Base-by-base conservation (phyloP, 495 filamentous ascomycete genomes). In the Hypoxylon perforatum region DNA sequence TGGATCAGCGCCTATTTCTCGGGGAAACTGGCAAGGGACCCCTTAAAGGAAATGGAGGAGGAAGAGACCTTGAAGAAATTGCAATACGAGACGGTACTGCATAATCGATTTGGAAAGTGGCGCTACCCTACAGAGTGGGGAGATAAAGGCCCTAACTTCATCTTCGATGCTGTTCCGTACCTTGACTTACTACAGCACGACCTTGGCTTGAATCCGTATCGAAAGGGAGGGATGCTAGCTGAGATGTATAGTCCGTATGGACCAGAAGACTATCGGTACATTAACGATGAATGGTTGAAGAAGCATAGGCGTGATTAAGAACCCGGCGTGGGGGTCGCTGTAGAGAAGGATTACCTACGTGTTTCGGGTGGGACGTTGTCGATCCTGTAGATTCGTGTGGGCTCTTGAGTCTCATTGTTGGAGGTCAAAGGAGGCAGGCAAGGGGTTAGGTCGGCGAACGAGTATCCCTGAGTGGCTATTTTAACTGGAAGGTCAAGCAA, bases 131-230 rank as follows among this genome's bases (percentile, higher is more conserved):
- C 78, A 1, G 90, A 90, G 0, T 86, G 84, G 55, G 90, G 88
- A 0, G 75, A 73, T 9, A 80, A 84, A 49, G 85, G 86, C 57
- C 88, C 88, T 0, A 90, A 91, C 66, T 85, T 92, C 52, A 86
- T 90, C 36, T 92, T 92, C 63, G 91, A 94, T 73, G 84, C 81
- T 0, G 60, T 93, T 50, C 88, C 91, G 19, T 95, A 93, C 68
- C 69, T 92, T 4, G 92, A 94, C 75, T 54, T 91, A 60, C 67
- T 93, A 73, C 67, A 92, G 50, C 69, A 74, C 0, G 91, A 94
- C 69, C 60, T 94, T 48, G 90, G 91, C 8, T 63, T 82, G 35
- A 66, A 69, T 19, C 62, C 75, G 35, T 73, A 75, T 46, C 71
- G 80, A 17, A 82, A 82, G 71, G 41, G 22, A 0, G 71, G 74